Evolutionary conservation across 306 rosid species (phyloP).

Genomic region (Glycine tomentella): DNA sequence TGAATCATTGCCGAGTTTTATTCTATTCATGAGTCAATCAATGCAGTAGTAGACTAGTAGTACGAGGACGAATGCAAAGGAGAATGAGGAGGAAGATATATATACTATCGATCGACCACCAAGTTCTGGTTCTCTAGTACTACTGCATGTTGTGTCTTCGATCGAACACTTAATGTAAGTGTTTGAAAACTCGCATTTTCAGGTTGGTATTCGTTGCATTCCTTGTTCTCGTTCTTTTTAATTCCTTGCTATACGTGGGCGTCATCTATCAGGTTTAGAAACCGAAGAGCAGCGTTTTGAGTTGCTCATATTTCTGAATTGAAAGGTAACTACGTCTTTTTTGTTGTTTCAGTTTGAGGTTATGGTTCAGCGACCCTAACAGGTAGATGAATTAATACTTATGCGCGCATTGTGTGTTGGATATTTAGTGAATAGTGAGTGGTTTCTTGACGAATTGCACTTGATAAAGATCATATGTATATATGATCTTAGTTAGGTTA

Average conservation of each 20-base stretch:
- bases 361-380: no score
- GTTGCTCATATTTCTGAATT: conserved; percentile 23
- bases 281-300: neutral
- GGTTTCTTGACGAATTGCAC: conserved; percentile 8
- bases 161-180: neutral
- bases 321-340: neutral
- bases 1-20: neutral
- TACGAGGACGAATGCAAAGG: conserved; percentile 10
- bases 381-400: neutral
- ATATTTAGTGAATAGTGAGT: conserved; percentile 1
- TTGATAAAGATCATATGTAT: neutral
- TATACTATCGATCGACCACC: neutral
- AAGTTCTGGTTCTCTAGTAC: neutral
- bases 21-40: neutral
- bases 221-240: neutral
- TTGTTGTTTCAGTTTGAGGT: conserved; percentile 22
- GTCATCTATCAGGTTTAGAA: conserved; percentile 30
- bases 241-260: neutral
- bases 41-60: neutral
- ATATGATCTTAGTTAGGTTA: neutral
- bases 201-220: conserved; percentile 14
- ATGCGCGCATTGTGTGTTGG: neutral
- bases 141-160: neutral
- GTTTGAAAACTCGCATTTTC: conserved; percentile 39
- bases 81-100: neutral